Conservation (phyloP, 441 rosid species). For the Erodium trifolium region DNA sequence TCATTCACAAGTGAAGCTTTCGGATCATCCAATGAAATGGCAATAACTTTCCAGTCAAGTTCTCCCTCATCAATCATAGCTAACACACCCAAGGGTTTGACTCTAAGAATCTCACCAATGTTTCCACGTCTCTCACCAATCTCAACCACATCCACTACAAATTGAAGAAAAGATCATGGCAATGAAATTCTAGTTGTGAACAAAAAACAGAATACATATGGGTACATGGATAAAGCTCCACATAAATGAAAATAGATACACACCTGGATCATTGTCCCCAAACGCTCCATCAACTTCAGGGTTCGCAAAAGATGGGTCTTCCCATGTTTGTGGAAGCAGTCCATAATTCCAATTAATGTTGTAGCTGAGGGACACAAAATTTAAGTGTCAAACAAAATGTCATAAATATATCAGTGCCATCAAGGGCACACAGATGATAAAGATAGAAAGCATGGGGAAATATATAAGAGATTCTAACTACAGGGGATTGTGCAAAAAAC, state of each 20-base stretch:
- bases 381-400: background rate
- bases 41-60: conserved; percentile 87
- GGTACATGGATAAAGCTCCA: background rate
- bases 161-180: conserved; percentile 3
- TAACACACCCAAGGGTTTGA: conserved; percentile 73
- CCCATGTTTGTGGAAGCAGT: conserved; percentile 98
- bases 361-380: conserved; percentile 36
- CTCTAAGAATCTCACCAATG: conserved; percentile 60
- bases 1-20: conserved; percentile 80
- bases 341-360: conserved; percentile 98
- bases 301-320: conserved; percentile 78
- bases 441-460: background rate
- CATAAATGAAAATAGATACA: background rate
- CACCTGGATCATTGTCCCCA: conserved; percentile 97
- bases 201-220: background rate
- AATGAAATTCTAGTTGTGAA: background rate
- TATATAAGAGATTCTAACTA: background rate
- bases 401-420: background rate
- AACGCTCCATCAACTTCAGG: conserved; percentile 79
- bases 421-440: background rate
- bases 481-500: background rate
- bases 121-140: conserved; percentile 59
- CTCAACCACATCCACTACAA: conserved; percentile 83
- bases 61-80: conserved; percentile 96
- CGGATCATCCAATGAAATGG: conserved; percentile 80